These are phyloP conservation scores for Biscogniauxia marginata DNA, from an alignment of 2,329 filamentous ascomycete species.

Conservation along the genomic window DNA sequence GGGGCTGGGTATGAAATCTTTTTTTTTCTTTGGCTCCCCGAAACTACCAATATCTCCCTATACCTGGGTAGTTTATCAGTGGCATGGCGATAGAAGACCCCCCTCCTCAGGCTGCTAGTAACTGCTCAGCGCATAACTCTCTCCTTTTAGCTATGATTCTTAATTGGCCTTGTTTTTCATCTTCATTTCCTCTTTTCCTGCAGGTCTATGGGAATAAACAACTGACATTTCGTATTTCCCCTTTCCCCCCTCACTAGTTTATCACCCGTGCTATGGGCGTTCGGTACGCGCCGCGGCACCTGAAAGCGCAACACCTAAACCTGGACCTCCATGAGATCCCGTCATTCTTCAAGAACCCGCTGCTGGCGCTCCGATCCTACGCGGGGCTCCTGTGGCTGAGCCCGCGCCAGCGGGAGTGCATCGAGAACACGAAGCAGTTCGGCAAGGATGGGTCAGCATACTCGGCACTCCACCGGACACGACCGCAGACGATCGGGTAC, in stretches of 20 bases:
- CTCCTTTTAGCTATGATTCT: no score
- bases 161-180: no score
- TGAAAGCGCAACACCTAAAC: slow-evolving; percentile 17
- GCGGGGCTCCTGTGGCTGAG: slow-evolving; percentile 40
- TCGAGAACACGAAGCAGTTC: slow-evolving; percentile 56
- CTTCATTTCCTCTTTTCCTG: slow-evolving; percentile 40
- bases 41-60: no score
- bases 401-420: slow-evolving; percentile 46
- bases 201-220: no score
- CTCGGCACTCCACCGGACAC: slow-evolving; percentile 57
- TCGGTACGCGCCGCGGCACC: slow-evolving; percentile 12
- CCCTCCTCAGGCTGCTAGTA: no score
- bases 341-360: neutral
- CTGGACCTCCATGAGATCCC: neutral
- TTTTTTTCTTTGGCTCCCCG: slow-evolving; percentile 43
- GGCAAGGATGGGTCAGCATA: slow-evolving; percentile 54
- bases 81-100: no score
- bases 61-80: no score
- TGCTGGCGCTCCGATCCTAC: neutral
- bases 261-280: slow-evolving; percentile 51
- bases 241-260: neutral
- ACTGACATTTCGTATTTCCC: no score
- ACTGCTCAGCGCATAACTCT: no score
- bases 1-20: slow-evolving; percentile 66
- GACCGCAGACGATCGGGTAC: slow-evolving; percentile 70